These are phyloP conservation scores for Hyaloscypha bicolor DNA, from an alignment of 495 filamentous ascomycete genomes.

Conservation along the genomic window DNA sequence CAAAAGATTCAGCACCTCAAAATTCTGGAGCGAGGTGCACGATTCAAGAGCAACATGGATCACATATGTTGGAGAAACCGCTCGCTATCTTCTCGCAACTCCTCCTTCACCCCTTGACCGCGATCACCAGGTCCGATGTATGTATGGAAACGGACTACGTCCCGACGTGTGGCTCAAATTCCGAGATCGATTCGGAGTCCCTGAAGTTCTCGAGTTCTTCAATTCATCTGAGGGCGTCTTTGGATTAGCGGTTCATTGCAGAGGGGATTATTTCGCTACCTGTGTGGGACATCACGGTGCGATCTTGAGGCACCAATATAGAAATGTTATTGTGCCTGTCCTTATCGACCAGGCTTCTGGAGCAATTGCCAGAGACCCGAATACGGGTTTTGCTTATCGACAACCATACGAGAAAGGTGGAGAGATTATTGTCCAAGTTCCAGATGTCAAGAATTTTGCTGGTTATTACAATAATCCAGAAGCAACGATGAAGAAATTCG, in stretches of 20 bases:
- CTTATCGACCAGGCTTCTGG: constrained; percentile 68
- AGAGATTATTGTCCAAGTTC: constrained; percentile 73
- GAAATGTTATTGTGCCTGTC: constrained; percentile 63
- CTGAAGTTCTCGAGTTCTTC: constrained; percentile 65
- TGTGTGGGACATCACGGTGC: constrained; percentile 75
- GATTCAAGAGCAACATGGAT: constrained; percentile 70
- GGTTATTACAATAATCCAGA: constrained; percentile 71
- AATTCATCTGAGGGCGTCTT: constrained; percentile 68
- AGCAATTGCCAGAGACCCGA: constrained; percentile 61
- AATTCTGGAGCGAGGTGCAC: constrained; percentile 76
- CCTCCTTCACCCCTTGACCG: constrained; percentile 65
- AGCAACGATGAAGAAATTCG: constrained; percentile 70
- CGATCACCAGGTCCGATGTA: constrained; percentile 64
- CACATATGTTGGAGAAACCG: constrained; percentile 83
- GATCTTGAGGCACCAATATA: constrained; percentile 50
- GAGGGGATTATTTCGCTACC: constrained; percentile 60
- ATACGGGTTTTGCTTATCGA: constrained; percentile 67
- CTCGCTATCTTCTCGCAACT: constrained; percentile 72
- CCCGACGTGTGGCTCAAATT: constrained; percentile 78
- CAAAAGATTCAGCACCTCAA: constrained; percentile 67
- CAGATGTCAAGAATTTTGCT: constrained; percentile 59
- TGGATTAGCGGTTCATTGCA: constrained; percentile 56
- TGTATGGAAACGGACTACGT: constrained; percentile 78
- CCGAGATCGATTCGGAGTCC: constrained; percentile 62
- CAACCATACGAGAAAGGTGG: constrained; percentile 68